Evolutionary conservation across 768 basidiomycete species (phyloP), one percentile per base, ranked within the genome.

Genomic region (Melanogaster broomeanus): DNA sequence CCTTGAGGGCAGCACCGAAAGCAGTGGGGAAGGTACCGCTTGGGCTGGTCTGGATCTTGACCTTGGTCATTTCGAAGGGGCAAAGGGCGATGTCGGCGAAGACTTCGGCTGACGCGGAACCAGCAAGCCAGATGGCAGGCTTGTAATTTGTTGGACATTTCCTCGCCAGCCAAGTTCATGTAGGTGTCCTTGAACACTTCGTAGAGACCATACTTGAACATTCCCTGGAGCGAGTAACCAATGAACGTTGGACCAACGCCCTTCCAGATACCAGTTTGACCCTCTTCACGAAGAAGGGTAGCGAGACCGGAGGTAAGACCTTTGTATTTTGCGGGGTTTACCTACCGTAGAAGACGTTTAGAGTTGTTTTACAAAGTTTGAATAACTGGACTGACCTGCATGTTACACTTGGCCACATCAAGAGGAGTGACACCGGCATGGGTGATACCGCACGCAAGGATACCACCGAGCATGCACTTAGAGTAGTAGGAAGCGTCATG

Each of bases 141-240:
- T 91, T 91, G 83, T 90, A 92, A n/a, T 61, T 91, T 85, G 49
- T 80, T 71, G 22, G 88, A 69, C 37, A 81, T 74, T 68, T 93
- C 90, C 72, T 95, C 86, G 46, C 94, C 94, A 56, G 92, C 86
- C 58, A 87, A 66, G 81, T 94, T 94, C 80, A 84, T 84, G 82
- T 94, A 95, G 57, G 67, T 52, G 71, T 97, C 94, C 80, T 96
- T 98, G 89, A 95, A 98, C 66, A 89, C 71, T 75, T 98, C 94
- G 71, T 97, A 97, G 70, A 95, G 90, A 77, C 95, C 95, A 72
- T 92, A 97, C 76, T 98, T 98, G 88, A 96, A 93, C 83, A 94
- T 87, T 69, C 95, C 95, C 76, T 97, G 95, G 63, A 93, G 81
- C 9, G 92, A 91, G 78, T 95, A 95, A 57, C 95, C 93, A 72